Evolutionary conservation across 2,329 filamentous ascomycete genomes (phyloP), one percentile per base, ranked within the genome.

Genomic region (Diaporthe vaccinii): DNA sequence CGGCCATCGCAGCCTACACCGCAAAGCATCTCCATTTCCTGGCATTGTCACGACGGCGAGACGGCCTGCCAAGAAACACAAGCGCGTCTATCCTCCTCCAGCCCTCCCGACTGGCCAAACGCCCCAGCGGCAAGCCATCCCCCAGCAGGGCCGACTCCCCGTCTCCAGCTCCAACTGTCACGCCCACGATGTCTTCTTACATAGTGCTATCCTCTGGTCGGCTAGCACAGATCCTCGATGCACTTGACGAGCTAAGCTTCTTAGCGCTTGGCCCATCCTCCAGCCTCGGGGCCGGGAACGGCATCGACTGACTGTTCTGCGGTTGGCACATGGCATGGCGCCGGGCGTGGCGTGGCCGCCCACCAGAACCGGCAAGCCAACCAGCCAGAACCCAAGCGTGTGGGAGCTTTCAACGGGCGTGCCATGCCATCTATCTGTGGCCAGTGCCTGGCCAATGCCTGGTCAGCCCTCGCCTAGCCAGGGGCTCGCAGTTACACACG

Each of bases 81-180:
- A 25, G 62, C 62, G 44, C 62, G 44, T 39, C 46, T 39, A 44
- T 28, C 2, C 28, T 39, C 44, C 31, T 53, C 62, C 62, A 68
- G 22, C 28, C 62, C 17, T 67, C 62, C 62, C 62, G 62, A 67
- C 28, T 67, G 46, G 62, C 62, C 41, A 51, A 31, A 49, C 44
- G 46, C 25, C 46, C 46, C 22, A 15, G 14, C 46, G 46, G 65
- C 65, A 53, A 39, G 31, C 34, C 65, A n/a, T 9, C 14, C 3
- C 46, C 65, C 31, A 68, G 46, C 65, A 68, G 65, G 65, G 65
- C 65, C 65, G 46, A 28, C 65, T 68, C 65, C 65, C 65, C 65
- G 65, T 8, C 65, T 68, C n/a, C 59, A 44, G n/a, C 36, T 44
- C 44, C 22, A 46, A 53, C 22, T 9, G 31, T 36, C 65, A 53